A percentile compares a stretch with the other conserved stretches of the same genome.
These are phyloP conservation scores for Erysimum cheiranthoides DNA, from an alignment of 345 rosid genomes.

Conservation along the genomic window DNA sequence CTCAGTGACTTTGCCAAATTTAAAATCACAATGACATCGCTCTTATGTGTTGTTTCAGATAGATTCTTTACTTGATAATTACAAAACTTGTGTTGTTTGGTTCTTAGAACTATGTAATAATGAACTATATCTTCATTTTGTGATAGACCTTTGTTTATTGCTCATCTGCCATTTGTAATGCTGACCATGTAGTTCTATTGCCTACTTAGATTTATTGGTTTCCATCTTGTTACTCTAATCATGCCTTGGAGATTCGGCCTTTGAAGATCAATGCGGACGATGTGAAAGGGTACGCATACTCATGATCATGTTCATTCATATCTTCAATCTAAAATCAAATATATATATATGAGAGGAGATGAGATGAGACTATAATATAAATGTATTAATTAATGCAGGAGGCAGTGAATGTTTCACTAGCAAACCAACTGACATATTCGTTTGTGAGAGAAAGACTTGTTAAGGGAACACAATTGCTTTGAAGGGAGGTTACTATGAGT, in stretches of 20 bases:
- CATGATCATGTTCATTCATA: slow-evolving; percentile 3
- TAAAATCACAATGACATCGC: too few species aligned
- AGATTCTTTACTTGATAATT: too few species aligned
- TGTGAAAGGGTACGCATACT: slow-evolving; percentile 78
- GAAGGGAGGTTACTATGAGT: slow-evolving; percentile 94
- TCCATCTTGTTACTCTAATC: too few species aligned
- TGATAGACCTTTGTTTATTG: too few species aligned
- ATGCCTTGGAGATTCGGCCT: slow-evolving; percentile 34
- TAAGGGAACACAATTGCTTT: slow-evolving; percentile 77
- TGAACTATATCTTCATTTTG: too few species aligned
- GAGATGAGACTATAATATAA: slow-evolving; percentile 3
- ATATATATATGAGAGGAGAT: not conserved
- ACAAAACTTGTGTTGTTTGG: too few species aligned
- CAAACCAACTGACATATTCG: slow-evolving; percentile 82
- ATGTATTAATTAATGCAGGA: slow-evolving; percentile 58
- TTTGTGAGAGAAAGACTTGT: slow-evolving; percentile 91
- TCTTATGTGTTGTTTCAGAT: too few species aligned
- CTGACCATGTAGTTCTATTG: too few species aligned
- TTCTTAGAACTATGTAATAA: too few species aligned
- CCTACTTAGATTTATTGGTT: too few species aligned
- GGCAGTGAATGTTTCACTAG: slow-evolving; percentile 95
- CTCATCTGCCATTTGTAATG: too few species aligned
- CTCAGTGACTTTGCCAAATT: too few species aligned
- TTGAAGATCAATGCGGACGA: slow-evolving; percentile 57
- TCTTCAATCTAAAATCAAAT: not conserved